Base-by-base conservation (phyloP, 192 early-diverging fungal genomes). In the Lobosporangium transversale region DNA sequence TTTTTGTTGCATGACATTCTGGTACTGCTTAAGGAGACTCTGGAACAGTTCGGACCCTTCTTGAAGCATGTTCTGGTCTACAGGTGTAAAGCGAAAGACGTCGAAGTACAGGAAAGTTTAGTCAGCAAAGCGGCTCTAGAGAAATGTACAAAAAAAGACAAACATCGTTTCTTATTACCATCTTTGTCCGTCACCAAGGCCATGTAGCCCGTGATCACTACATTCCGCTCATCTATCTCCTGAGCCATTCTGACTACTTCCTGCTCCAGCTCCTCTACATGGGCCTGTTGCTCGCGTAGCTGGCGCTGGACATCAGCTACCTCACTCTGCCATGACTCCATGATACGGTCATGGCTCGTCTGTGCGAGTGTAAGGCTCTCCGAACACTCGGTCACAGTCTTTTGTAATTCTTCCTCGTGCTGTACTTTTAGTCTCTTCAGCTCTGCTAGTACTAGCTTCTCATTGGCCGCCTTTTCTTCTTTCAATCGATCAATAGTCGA, bases 401-500 rank as follows among this genome's bases (percentile, higher is more conserved):
- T 37, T 20, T 58, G 18, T 14, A 69, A 26, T 15, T 69, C 57
- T 42, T 54, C 30, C 20, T 53, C 51, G 18, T 60, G 45, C 15
- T 24, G 5, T 17, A 14, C 21, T 9, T 51, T 35, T 8, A 60
- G 15, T 32, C 47, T 58, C n/a, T 18, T 33, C 37, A 24, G 29
- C 21, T 74, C 60, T 4, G 70, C 35, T n/a, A 48, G 32, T 12
- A 49, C 47, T 14, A 55, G 1, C 7, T 21, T 26, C 55, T 74
- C 70, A 18, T 31, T 24, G 10, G 27, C 23, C 14, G 45, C n/a
- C 36, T 55, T 75, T 23, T 75, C 71, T 7, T 75, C 71, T 45
- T 60, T 55, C 15, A 75, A 24, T 4, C 44, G 26, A 17, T 56
- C 58, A 29, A 75, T 65, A 29, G 55, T 75, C n/a, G 71, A 66